Evolutionary conservation across 768 basidiomycete species (phyloP), one percentile per base, ranked within the genome.

Genomic region (Plicaturopsis crispa): DNA sequence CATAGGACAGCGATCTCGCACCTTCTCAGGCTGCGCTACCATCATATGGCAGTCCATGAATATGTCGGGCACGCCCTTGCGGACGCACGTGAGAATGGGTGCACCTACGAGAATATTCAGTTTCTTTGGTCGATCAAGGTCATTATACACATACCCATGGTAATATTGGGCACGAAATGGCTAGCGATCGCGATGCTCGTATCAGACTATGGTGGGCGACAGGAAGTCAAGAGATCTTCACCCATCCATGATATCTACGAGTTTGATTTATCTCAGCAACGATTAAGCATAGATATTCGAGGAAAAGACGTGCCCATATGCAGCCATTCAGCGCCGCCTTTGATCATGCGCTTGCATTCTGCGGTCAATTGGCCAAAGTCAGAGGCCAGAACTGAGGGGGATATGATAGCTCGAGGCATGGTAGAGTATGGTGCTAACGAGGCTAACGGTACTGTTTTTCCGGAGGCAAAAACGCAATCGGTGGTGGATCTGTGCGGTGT

Each of bases 21-120:
- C 93, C 71, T 84, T 82, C 54, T 85, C 88, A 7, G 96, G 96
- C 35, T 97, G 68, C 0, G 91, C 60, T 14, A 99, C 96, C 96
- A 99, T 99, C 96, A 98, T 98, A 63, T 99, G 96, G 61, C 93
- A 97, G 62, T 99, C 96, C 94, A 99, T 98, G 68, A 92, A 98
- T 50, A 97, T 96, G 38, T 78, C 88, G 2, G 94, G 93, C 16
- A 97, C 76, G 24, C 80, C 76, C 59, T 91, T 91, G 38, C 74
- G 69, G 16, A 99, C 81, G 48, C 82, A 87, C 21, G 84, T 70
- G 22, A 98, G 74, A 35, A 98, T 75, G 5, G 94, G 93, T 23
- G 88, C 81, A 41, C 93, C 89, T 91, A 56, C 3, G 16, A 21
- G 10, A 23, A 20, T 31, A 39, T 24, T 46, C 14, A 36, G 20